Base-by-base conservation (phyloP, 1,139 yeast genomes). In the Debaryomycetaceae sp. region DNA sequence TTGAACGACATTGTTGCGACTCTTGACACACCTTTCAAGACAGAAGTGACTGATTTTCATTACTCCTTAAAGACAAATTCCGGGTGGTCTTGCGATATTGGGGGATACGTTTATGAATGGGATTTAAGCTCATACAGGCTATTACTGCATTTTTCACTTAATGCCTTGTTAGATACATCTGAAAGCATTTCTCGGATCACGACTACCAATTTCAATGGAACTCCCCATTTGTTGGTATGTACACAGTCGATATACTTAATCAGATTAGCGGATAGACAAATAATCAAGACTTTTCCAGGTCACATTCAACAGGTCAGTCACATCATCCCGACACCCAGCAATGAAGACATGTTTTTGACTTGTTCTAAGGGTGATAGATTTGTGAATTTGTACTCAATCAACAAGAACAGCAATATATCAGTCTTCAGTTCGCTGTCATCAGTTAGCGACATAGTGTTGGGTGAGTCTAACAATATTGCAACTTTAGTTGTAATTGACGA, bases 351-450 rank as follows among this genome's bases (percentile, higher is more conserved):
- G 37, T 77, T 87, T 52, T 59, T 87, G 44, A 81, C 93, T 1
- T 80, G 85, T 46, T 95, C 97, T 1, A 69, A 68, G 34, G 83
- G 81, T 49, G 97, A 90, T 61, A 76, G 97, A 54, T 88, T 87
- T 59, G 73, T 89, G 54, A 89, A 87, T 60, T 68, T 87, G 45
- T 82, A 84, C 57, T 81, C 84, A 14, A 51, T 81, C 7, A 54
- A 67, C 8, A 68, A 68, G 44, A 66, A 66, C 38, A 58, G 76
- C 8, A 67, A 79, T 8, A 64, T 62, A 36, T 62, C 72, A 6
- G 86, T 88, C 7, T 76, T 86, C 47, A 93, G 86, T 6, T 74
- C 91, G 4, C 83, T 81, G 52, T 72, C 86, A 7, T 77, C 86
- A 37, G 81, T 87, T 4, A 46, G 60, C 1, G 65, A 66, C 5